These are phyloP conservation scores for Sordariomycetes sp. DNA, from an alignment of 2,329 filamentous ascomycete genomes.

Conservation along the genomic window DNA sequence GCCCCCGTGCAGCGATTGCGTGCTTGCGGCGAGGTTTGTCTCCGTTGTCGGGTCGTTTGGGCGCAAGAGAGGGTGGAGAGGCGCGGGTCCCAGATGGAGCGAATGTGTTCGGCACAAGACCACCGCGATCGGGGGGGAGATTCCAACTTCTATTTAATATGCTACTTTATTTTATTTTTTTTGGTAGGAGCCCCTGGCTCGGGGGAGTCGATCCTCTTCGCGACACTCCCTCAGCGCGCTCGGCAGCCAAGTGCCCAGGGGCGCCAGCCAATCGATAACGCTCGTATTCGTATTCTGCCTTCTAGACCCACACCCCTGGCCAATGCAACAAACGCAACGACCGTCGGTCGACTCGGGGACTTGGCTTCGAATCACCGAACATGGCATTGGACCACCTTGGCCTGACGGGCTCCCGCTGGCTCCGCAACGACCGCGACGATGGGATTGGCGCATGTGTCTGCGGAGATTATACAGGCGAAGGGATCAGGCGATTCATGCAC, in stretches of 20 bases:
- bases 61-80: background rate
- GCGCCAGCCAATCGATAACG: background rate
- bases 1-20: background rate
- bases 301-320: background rate
- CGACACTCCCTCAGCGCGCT: background rate
- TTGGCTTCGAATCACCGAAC: conserved; percentile 1
- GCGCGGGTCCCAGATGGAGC: background rate
- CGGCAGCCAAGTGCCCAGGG: conserved; percentile 1
- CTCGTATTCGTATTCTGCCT: conserved; percentile 8
- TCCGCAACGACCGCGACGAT: background rate
- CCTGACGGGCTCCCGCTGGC: background rate
- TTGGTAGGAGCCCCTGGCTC: background rate
- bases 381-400: conserved; percentile 1
- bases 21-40: background rate
- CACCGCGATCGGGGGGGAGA: background rate
- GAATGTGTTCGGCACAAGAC: background rate
- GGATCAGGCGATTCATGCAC: background rate
- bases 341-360: background rate
- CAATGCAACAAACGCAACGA: background rate
- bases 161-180: background rate
- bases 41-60: background rate
- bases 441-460: background rate
- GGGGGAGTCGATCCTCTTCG: background rate
- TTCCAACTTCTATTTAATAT: background rate
- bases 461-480: background rate